Conservation (phyloP, 805 yeast species). For the Candida schatavii region DNA sequence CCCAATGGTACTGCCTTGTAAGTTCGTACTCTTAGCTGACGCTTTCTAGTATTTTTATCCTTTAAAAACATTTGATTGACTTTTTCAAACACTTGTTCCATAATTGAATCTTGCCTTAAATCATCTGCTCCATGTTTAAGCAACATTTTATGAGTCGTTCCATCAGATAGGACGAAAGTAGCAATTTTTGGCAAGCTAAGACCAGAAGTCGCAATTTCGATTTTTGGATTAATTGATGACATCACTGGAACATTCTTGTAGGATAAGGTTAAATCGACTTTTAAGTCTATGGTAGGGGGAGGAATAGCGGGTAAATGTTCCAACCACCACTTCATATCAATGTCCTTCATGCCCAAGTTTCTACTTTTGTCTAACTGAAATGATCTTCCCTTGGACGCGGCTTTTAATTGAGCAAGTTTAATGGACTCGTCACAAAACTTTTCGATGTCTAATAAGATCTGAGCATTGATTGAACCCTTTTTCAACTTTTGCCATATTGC, state of each 20-base stretch:
- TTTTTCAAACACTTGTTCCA: constrained; percentile 94
- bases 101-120: constrained; percentile 90
- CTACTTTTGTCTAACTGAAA: constrained; percentile 27
- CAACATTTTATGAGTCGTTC: constrained; percentile 55
- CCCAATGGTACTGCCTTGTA: constrained; percentile 91
- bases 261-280: constrained; percentile 40
- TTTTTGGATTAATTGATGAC: constrained; percentile 36
- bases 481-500: constrained; percentile 44
- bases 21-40: constrained; percentile 68
- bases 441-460: constrained; percentile 44
- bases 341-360: constrained; percentile 15
- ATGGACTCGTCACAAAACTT: constrained; percentile 51
- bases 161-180: constrained; percentile 53
- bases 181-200: constrained; percentile 84
- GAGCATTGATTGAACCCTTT: constrained; percentile 16
- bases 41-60: constrained; percentile 53
- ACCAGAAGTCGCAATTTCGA: constrained; percentile 76
- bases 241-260: constrained; percentile 52
- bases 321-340: constrained; percentile 59
- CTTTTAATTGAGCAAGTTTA: constrained; percentile 47
- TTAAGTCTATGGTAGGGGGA: constrained; percentile 58
- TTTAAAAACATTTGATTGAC: constrained; percentile 64
- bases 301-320: constrained; percentile 53
- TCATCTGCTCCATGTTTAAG: constrained; percentile 90
- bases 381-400: constrained; percentile 25